phyloP scores from a whole-genome alignment of 208 protist genomes.

The Phytomonas francai region DNA sequence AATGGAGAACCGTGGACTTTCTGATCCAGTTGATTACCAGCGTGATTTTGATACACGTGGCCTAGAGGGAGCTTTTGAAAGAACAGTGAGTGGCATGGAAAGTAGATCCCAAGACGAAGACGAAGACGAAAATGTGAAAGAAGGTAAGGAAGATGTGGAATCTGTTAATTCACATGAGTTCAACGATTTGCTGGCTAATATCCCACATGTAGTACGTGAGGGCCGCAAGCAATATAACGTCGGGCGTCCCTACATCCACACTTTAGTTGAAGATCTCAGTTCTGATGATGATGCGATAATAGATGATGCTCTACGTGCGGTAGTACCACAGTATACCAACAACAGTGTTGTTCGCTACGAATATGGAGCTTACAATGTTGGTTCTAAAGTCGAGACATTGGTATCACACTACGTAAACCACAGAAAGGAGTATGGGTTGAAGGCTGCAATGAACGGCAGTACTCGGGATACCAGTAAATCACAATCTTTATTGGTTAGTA shows the following conservation, averaged over 20 bases:
- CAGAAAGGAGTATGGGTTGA: slow-evolving; percentile 61
- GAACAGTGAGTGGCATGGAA: slow-evolving; percentile 7
- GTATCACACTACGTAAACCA: slow-evolving; percentile 54
- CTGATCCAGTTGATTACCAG: slow-evolving; percentile 38
- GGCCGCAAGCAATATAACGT: slow-evolving; percentile 75
- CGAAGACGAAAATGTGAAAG: slow-evolving; percentile 9
- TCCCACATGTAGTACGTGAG: slow-evolving; percentile 40
- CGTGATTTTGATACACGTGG: slow-evolving; percentile 23
- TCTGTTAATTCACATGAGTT: slow-evolving; percentile 15
- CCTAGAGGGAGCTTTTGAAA: slow-evolving; percentile 6
- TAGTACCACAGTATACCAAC: slow-evolving; percentile 59
- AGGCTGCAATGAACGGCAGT: slow-evolving; percentile 17
- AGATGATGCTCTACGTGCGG: slow-evolving; percentile 72
- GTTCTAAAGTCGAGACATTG: slow-evolving; percentile 36
- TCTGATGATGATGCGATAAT: slow-evolving; percentile 69
- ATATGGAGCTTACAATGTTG: slow-evolving; percentile 74
- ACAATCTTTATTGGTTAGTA: not conserved
- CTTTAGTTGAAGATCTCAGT: slow-evolving; percentile 20
- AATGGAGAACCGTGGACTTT: slow-evolving; percentile 47
- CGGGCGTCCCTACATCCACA: slow-evolving; percentile 37
- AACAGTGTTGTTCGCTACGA: slow-evolving; percentile 59
- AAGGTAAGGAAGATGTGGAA: slow-evolving; percentile 10
- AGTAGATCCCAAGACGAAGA: slow-evolving; percentile 9
- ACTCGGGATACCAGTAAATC: not conserved
- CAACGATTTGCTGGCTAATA: slow-evolving; percentile 21